Percentiles rank a stretch among this genome's conserved stretches.
phyloP scores from a whole-genome alignment of 2,329 filamentous ascomycete genomes.

The Beauveria asiatica region DNA sequence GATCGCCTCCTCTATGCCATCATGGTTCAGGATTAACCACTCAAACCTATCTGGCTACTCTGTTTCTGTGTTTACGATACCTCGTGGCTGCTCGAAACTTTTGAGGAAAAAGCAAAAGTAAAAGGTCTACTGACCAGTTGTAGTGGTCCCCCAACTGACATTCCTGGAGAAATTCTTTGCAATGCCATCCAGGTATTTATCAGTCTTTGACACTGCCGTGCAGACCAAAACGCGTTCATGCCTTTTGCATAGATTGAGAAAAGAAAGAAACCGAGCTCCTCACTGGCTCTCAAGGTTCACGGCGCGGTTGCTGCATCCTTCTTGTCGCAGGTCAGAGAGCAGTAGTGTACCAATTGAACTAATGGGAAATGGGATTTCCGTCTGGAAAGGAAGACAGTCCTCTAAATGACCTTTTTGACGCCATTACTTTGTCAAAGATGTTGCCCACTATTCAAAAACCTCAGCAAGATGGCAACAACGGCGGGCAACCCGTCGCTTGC shows the following conservation, averaged over 20 bases:
- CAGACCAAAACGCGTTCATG: not conserved
- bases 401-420: not conserved
- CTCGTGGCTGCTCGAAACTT: not conserved
- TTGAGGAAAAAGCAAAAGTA: not conserved
- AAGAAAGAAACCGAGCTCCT: not conserved
- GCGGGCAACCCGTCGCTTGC: no score
- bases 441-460: no score
- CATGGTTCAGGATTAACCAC: not conserved
- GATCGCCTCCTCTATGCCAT: not conserved
- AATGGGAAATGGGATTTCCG: not conserved
- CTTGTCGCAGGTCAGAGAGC: not conserved
- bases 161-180: not conserved
- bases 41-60: not conserved
- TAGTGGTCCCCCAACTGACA: no score
- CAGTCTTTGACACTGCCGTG: not conserved
- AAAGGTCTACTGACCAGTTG: no score
- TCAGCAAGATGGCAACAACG: no score
- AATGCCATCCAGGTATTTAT: not conserved
- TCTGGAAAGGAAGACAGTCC: not conserved
- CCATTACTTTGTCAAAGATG: not conserved
- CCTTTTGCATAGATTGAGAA: not conserved
- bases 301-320: not conserved
- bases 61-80: not conserved
- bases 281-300: not conserved
- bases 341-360: not conserved